Evolutionary conservation across 2,329 filamentous ascomycete genomes (phyloP).

Genomic region (Cytospora leucostoma): DNA sequence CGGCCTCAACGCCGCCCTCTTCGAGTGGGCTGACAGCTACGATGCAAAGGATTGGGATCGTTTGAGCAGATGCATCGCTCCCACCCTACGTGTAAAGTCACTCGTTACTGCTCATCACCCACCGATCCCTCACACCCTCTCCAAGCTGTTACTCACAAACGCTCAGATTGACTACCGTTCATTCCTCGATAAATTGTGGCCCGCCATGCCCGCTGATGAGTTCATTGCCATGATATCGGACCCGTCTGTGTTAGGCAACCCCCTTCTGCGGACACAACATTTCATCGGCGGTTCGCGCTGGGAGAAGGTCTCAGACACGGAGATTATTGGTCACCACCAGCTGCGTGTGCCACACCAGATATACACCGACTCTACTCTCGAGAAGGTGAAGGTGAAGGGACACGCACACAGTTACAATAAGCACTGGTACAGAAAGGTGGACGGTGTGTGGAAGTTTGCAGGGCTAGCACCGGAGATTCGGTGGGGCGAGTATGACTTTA

Average conservation of each 20-base stretch:
- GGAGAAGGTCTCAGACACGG: conserved; percentile 58
- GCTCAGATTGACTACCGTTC: conserved; percentile 69
- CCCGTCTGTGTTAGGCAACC: conserved; percentile 60
- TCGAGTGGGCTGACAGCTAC: conserved; percentile 53
- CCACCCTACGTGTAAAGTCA: conserved; percentile 51
- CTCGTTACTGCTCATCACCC: background rate
- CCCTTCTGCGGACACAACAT: conserved; percentile 64
- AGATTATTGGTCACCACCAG: conserved; percentile 62
- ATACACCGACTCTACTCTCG: conserved; percentile 53
- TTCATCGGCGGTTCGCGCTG: conserved; percentile 62
- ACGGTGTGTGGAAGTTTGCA: conserved; percentile 64
- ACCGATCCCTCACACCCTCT: background rate
- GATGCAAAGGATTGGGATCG: conserved; percentile 67
- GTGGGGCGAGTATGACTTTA: conserved; percentile 60
- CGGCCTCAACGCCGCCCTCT: conserved; percentile 32
- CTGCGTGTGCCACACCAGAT: conserved; percentile 63
- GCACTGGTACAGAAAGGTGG: conserved; percentile 58
- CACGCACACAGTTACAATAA: conserved; percentile 60
- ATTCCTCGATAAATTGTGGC: conserved; percentile 62
- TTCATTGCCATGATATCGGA: conserved; percentile 62
- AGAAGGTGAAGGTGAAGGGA: conserved; percentile 57
- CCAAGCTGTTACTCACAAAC: background rate
- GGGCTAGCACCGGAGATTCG: conserved; percentile 56
- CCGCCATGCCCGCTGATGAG: conserved; percentile 62
- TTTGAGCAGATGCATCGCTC: conserved; percentile 62